These are phyloP conservation scores for Flaveria linearis DNA, from an alignment of 129 eudicot genomes.

Conservation along the genomic window DNA sequence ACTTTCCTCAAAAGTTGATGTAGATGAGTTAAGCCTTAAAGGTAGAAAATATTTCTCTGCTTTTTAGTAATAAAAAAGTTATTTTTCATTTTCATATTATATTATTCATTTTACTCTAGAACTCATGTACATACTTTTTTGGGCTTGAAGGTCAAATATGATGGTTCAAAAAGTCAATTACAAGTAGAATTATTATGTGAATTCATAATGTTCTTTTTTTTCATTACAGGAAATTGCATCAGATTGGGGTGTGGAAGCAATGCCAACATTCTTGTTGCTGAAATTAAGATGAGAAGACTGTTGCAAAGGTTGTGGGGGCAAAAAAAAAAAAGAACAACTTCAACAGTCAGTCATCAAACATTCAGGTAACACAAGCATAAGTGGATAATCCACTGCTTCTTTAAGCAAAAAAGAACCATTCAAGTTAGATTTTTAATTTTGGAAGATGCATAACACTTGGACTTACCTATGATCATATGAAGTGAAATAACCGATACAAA, in stretches of 20 bases:
- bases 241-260: slow-evolving; percentile 68
- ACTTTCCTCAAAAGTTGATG: slow-evolving; percentile 69
- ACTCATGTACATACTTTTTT: neutral
- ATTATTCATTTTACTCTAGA: neutral
- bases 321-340: slow-evolving; percentile 67
- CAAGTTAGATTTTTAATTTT: neutral
- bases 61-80: neutral
- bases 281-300: slow-evolving; percentile 51
- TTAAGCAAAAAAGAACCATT: neutral
- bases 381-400: slow-evolving; percentile 14
- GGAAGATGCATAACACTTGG: neutral
- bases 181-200: neutral
- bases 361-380: slow-evolving; percentile 28
- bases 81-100: neutral
- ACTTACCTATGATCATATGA: neutral
- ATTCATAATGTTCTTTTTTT: neutral
- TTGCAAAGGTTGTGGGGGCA: slow-evolving; percentile 66
- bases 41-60: slow-evolving; percentile 43
- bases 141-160: neutral
- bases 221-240: slow-evolving; percentile 23
- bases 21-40: slow-evolving; percentile 49
- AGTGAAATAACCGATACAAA: too few species aligned
- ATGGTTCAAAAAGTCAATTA: neutral
- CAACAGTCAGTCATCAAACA: slow-evolving; percentile 71
- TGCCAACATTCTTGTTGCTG: slow-evolving; percentile 74